These are phyloP conservation scores for Recurvomyces mirabilis DNA, from an alignment of 495 filamentous ascomycete genomes.

Conservation along the genomic window DNA sequence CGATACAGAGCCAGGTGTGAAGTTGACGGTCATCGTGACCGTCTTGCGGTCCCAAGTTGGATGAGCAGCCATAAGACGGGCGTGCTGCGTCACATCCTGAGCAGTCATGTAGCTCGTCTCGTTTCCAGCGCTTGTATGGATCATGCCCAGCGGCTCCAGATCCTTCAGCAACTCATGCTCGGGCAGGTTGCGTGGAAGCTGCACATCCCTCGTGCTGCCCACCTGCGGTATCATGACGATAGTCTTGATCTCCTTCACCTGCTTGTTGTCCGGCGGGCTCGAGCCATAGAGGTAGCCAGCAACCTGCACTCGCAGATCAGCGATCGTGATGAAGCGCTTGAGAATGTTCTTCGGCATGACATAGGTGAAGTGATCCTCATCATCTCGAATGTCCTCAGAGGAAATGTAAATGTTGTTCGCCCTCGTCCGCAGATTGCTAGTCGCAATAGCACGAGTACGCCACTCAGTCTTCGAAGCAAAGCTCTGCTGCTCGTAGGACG, in stretches of 20 bases:
- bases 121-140: slow-evolving; percentile 90
- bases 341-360: slow-evolving; percentile 99
- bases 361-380: slow-evolving; percentile 75
- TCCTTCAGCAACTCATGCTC: slow-evolving; percentile 83
- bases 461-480: slow-evolving; percentile 99
- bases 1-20: slow-evolving; percentile 96
- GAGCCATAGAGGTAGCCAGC: slow-evolving; percentile 91
- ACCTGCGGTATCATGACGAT: slow-evolving; percentile 98
- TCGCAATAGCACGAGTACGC: slow-evolving; percentile 93
- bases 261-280: slow-evolving; percentile 85
- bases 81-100: slow-evolving; percentile 85
- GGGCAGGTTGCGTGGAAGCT: slow-evolving; percentile 71
- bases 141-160: slow-evolving; percentile 86
- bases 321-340: slow-evolving; percentile 96
- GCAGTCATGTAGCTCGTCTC: slow-evolving; percentile 95
- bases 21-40: slow-evolving; percentile 89
- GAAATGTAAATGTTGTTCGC: slow-evolving; percentile 99
- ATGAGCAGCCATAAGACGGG: slow-evolving; percentile 75
- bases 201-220: slow-evolving; percentile 82
- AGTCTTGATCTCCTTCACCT: slow-evolving; percentile 90
- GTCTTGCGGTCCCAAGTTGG: slow-evolving; percentile 86
- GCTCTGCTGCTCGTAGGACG: slow-evolving; percentile 90
- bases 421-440: slow-evolving; percentile 86
- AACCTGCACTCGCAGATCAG: slow-evolving; percentile 92
- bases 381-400: slow-evolving; percentile 75